Evolutionary conservation across 2,329 filamentous ascomycete genomes (phyloP).

Genomic region (Penicillium decumbens): DNA sequence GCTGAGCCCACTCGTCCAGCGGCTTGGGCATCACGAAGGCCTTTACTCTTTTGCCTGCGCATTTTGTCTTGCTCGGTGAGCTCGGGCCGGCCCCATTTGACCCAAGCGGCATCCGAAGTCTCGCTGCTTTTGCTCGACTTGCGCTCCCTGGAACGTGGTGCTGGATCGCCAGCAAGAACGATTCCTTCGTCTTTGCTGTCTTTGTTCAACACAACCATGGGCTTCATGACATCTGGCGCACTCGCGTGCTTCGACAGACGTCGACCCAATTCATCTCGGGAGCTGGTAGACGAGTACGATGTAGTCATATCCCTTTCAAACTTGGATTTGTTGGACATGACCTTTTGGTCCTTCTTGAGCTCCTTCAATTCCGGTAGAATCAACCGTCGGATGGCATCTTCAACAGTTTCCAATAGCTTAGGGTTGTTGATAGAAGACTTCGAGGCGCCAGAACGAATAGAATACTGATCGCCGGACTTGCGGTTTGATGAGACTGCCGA

Average conservation of each 20-base stretch:
- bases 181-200: slow-evolving; percentile 57
- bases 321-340: slow-evolving; percentile 64
- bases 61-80: slow-evolving; percentile 50
- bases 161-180: slow-evolving; percentile 51
- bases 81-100: slow-evolving; percentile 46
- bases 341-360: slow-evolving; percentile 83
- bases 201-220: slow-evolving; percentile 57
- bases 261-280: slow-evolving; percentile 52
- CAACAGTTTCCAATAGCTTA: slow-evolving; percentile 81
- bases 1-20: slow-evolving; percentile 53
- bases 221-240: slow-evolving; percentile 57
- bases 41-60: slow-evolving; percentile 53
- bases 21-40: slow-evolving; percentile 52
- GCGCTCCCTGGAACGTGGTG: slow-evolving; percentile 50
- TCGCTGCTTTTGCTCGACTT: slow-evolving; percentile 50
- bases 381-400: slow-evolving; percentile 83
- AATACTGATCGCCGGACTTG: slow-evolving; percentile 54
- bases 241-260: slow-evolving; percentile 59
- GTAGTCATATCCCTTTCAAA: slow-evolving; percentile 62
- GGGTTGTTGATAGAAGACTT: slow-evolving; percentile 86
- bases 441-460: slow-evolving; percentile 55
- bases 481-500: slow-evolving; percentile 53
- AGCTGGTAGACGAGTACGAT: slow-evolving; percentile 56
- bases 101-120: slow-evolving; percentile 43
- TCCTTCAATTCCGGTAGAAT: slow-evolving; percentile 89